Evolutionary conservation across 2,329 filamentous ascomycete species (phyloP).

Genomic region (Botrytis hyacinthi): DNA sequence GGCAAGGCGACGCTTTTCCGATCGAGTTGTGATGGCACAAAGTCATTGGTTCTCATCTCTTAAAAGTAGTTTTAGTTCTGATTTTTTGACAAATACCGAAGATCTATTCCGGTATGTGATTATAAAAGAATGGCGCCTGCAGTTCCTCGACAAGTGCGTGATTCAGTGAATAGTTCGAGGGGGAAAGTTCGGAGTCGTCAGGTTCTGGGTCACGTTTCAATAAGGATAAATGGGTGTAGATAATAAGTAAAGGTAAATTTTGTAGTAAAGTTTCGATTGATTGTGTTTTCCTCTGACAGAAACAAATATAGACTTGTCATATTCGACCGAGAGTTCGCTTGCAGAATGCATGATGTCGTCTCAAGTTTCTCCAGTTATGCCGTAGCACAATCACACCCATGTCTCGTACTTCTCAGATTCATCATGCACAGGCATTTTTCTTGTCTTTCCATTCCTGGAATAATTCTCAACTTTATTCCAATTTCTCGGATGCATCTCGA

Average conservation of each 20-base stretch:
- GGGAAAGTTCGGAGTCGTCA: background rate
- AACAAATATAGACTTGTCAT: background rate
- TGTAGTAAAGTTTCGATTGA: background rate
- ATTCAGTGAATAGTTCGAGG: background rate
- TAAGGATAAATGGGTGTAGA: background rate
- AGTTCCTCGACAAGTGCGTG: background rate
- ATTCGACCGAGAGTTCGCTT: background rate
- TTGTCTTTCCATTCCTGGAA: background rate
- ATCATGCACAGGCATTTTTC: background rate
- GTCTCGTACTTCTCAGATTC: background rate
- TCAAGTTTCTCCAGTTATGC: background rate
- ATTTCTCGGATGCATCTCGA: slow-evolving; percentile 15
- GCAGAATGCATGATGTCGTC: background rate
- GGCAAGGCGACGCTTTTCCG: background rate
- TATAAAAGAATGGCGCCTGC: background rate
- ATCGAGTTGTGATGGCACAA: background rate
- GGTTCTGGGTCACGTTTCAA: background rate
- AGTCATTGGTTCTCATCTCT: background rate
- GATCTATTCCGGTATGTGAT: background rate
- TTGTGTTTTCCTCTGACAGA: background rate
- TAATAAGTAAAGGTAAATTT: background rate
- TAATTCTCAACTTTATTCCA: background rate
- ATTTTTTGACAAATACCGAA: background rate
- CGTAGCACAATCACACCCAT: background rate
- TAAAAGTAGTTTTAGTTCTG: background rate